Evolutionary conservation across 495 filamentous ascomycete species (phyloP).

Genomic region (Aspergillus asperescens): DNA sequence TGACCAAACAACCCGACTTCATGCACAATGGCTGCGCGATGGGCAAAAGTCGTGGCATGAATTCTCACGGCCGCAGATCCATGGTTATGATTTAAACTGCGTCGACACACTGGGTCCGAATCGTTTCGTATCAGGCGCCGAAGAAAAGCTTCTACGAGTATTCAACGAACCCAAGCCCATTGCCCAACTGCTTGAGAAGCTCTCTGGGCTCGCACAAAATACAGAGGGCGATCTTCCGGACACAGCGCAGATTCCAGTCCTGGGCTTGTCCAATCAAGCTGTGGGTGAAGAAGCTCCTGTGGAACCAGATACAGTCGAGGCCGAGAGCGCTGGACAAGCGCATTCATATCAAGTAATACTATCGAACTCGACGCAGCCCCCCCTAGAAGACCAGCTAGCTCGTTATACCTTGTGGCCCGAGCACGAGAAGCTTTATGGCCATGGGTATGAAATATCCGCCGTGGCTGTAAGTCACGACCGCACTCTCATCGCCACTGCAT

Average conservation of each 20-base stretch:
- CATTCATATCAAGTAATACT: conserved; percentile 22
- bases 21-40: conserved; percentile 70
- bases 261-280: conserved; percentile 95
- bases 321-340: conserved; percentile 21
- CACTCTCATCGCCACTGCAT: conserved; percentile 79
- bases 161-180: conserved; percentile 87
- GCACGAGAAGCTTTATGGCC: conserved; percentile 93
- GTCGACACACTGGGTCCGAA: conserved; percentile 64
- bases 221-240: conserved; percentile 59
- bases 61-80: conserved; percentile 91
- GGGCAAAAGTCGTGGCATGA: conserved; percentile 75
- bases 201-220: conserved; percentile 55
- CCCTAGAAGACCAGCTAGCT: conserved; percentile 81
- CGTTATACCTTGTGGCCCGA: conserved; percentile 95
- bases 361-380: conserved; percentile 58
- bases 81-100: conserved; percentile 97
- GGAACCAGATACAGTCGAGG: conserved; percentile 45
- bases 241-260: conserved; percentile 85
- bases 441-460: conserved; percentile 96
- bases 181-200: conserved; percentile 61
- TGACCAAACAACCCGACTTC: conserved; percentile 92
- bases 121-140: conserved; percentile 89
- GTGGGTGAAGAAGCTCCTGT: conserved; percentile 51
- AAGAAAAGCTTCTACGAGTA: conserved; percentile 93
- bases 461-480: conserved; percentile 75